Evolutionary conservation across 176 grass and related monocot genomes (phyloP), one percentile per base, ranked within the genome.

Genomic region (Triticum monococcum): DNA sequence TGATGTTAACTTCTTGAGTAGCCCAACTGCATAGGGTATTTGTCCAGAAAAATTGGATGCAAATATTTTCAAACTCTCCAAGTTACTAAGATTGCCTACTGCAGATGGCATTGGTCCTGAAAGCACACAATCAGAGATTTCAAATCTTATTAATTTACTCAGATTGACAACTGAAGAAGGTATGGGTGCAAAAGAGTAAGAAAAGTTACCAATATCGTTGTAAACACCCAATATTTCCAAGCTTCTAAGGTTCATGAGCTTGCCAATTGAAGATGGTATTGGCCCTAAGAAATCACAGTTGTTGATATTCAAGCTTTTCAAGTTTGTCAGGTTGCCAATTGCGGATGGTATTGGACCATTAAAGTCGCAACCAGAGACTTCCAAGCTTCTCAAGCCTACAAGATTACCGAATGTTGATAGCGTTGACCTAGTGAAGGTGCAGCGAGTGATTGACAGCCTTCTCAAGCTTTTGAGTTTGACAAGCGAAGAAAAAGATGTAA

Each of bases 221-320:
- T n/a, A n/a, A n/a, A n/a, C n/a, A n/a, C n/a, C n/a, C n/a, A n/a
- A n/a, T n/a, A n/a, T 64, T 30, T 24, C 0, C 26, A 66, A 16
- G 24, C 5, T 66, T 66, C 1, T 66, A 66, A 12, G 12, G 2
- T 66, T 5, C 0, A n/a, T 66, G 4, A 66, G 64, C 0, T 31
- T 66, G 25, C 78, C 60, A 80, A 80, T 16, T 45, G 67, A 8
- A 25, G 50, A 48, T 13, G 83, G 72, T 52, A 85, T 37, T 30
- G 63, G 14, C 3, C 62, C 62, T 26, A 22, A 24, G n/a, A 68
- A 33, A n/a, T n/a, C n/a, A n/a, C n/a, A n/a, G n/a, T n/a, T n/a
- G n/a, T n/a, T n/a, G n/a, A n/a, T n/a, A n/a, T n/a, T 5, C 63
- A 65, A 65, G 25, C 11, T 35, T 68, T 16, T 1, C 14, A 68